Base-by-base conservation (phyloP, 1,284 basidiomycete species). In the Ceratobasidium sp. region DNA sequence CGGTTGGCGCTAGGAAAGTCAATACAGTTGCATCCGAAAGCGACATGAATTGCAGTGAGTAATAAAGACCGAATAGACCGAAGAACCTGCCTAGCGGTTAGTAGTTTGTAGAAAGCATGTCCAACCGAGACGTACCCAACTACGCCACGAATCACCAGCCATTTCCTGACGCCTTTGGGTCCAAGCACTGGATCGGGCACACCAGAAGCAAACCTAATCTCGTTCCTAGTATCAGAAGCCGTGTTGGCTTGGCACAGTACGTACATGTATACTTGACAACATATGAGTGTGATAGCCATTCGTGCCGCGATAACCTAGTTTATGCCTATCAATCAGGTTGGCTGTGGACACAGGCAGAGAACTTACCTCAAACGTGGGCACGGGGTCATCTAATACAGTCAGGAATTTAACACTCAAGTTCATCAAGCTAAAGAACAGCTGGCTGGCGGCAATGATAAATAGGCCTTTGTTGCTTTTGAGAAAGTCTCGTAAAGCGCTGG, bases 1-100 rank as follows among this genome's bases (percentile, higher is more conserved):
- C 82, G 69, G 87, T 83, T 0, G 93, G 93, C 0, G 84, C 78
- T 7, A 95, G 73, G 22, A 72, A 72, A 1, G 70, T 69, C 15
- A 72, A 69, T 12, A 60, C 68, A 8, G 68, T 69, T 4, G 68
- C 57, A 43, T 72, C 72, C n/a, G 72, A 72, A 27, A 72, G 68
- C 1, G 70, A 69, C 45, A 72, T 60, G 43, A 69, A 71, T 45
- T 72, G 72, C 15, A 72, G 54, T 27, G 71, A 69, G 54, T 67
- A 72, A 54, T 72, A 71, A 6, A 58, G 43, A 12, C 72, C 70
- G 42, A 72, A 71, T 1, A 72, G 27, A 3, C 68, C 72, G 35
- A 72, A 65, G 68, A 72, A 70, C 15, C 69, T 70, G 34, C 13
- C 1, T 4, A 27, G 32, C 22, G 3, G n/a, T 2, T 43, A 25